A percentile compares a stretch with the other conserved stretches of the same genome.
These are phyloP conservation scores for Aulographum hederae DNA, from an alignment of 2,329 filamentous ascomycete genomes.

Conservation along the genomic window DNA sequence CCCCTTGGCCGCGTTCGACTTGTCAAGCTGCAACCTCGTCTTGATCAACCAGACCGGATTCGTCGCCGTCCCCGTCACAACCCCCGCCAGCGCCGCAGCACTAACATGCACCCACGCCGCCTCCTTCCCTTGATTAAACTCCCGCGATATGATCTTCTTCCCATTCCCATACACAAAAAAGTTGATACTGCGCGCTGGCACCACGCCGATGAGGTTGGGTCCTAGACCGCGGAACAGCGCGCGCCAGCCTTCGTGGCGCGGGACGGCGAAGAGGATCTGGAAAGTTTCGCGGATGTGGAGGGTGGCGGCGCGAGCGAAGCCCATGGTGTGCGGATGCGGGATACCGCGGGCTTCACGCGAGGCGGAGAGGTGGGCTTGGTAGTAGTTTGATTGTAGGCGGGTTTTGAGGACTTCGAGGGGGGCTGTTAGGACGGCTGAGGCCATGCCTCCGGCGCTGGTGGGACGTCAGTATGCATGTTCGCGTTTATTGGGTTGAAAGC, in stretches of 20 bases:
- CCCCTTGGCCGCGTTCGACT: constrained; percentile 47
- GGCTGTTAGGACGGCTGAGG: constrained; percentile 77
- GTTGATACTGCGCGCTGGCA: constrained; percentile 79
- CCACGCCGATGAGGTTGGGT: constrained; percentile 75
- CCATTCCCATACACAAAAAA: constrained; percentile 90
- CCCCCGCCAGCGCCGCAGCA: constrained; percentile 59
- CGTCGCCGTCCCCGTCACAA: constrained; percentile 76
- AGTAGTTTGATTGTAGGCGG: constrained; percentile 83
- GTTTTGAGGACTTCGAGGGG: constrained; percentile 91
- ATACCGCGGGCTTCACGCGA: constrained; percentile 41
- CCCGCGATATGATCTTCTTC: constrained; percentile 61
- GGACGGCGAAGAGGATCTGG: constrained; percentile 67
- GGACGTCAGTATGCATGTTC: constrained; percentile 1
- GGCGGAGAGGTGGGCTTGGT: constrained; percentile 63
- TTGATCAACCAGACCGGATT: constrained; percentile 97
- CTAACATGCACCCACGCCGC: constrained; percentile 60
- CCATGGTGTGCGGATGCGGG: constrained; percentile 36
- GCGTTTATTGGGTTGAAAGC: background rate
- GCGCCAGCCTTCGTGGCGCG: constrained; percentile 63
- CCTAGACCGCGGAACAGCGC: constrained; percentile 88
- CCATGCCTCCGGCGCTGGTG: constrained; percentile 62
- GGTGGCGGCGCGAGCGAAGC: constrained; percentile 44
- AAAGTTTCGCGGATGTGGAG: constrained; percentile 74
- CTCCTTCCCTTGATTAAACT: constrained; percentile 53
- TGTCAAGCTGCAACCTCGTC: constrained; percentile 81